Percentiles rank a stretch among this genome's conserved stretches.
Evolutionary conservation across 1,284 basidiomycete species (phyloP).

Genomic region (Farysia itapuensis): DNA sequence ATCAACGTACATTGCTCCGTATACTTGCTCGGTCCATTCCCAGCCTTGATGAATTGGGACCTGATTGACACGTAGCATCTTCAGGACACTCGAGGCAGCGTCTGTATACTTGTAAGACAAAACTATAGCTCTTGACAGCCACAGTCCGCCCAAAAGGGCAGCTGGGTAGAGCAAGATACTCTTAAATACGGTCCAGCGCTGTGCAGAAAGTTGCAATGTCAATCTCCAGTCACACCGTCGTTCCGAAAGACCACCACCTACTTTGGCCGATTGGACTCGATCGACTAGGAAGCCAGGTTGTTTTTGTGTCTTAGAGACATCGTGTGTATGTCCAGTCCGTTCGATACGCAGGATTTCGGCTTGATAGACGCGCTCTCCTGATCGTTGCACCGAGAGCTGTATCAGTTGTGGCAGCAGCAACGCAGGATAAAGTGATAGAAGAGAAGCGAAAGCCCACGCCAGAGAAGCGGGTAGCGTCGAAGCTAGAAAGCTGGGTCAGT

Average conservation of each 20-base stretch:
- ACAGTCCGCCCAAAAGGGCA: slow-evolving; percentile 14
- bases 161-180: slow-evolving; percentile 15
- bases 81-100: slow-evolving; percentile 3
- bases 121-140: slow-evolving; percentile 25
- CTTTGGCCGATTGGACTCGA: slow-evolving; percentile 24
- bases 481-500: too few species aligned
- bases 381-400: slow-evolving; percentile 63
- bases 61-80: slow-evolving; percentile 6
- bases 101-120: slow-evolving; percentile 11
- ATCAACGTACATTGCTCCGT: slow-evolving; percentile 75
- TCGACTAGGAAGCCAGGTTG: slow-evolving; percentile 51
- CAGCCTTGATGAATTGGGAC: slow-evolving; percentile 65
- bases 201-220: not conserved
- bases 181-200: slow-evolving; percentile 18
- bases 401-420: slow-evolving; percentile 72
- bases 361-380: slow-evolving; percentile 62
- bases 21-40: slow-evolving; percentile 74
- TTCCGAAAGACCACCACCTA: not conserved
- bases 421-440: slow-evolving; percentile 64
- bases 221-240: not conserved
- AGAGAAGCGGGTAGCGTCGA: slow-evolving; percentile 13
- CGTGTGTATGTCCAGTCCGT: slow-evolving; percentile 8
- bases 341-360: slow-evolving; percentile 7
- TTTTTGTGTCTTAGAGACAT: slow-evolving; percentile 14
- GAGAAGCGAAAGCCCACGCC: slow-evolving; percentile 13